Conservation (phyloP, 768 basidiomycete genomes). For the Hypholoma sublateritium region DNA sequence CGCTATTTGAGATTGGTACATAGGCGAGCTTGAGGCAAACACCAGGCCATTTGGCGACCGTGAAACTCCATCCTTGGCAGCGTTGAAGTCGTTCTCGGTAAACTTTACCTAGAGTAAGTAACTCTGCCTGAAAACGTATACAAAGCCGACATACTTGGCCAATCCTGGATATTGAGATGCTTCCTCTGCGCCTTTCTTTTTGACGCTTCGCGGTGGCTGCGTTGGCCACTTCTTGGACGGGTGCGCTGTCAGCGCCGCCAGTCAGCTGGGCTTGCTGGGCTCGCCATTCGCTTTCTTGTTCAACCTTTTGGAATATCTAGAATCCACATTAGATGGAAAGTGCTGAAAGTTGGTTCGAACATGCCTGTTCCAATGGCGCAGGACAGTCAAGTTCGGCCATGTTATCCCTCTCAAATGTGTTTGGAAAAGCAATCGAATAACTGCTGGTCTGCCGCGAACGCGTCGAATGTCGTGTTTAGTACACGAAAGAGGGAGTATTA, state of each 20-base stretch:
- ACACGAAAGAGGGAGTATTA: not conserved
- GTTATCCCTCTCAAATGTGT: not conserved
- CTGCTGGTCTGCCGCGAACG: not conserved
- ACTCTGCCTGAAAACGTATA: not conserved
- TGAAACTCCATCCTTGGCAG: constrained; percentile 19
- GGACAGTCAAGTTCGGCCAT: constrained; percentile 21
- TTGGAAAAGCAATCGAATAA: not conserved
- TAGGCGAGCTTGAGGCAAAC: constrained; percentile 44
- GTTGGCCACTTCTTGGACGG: constrained; percentile 12
- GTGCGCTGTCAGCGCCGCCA: constrained; percentile 10
- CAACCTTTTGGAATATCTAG: constrained; percentile 61
- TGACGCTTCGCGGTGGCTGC: constrained; percentile 24
- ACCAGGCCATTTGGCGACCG: constrained; percentile 36
- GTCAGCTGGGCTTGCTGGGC: constrained; percentile 36
- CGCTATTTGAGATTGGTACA: constrained; percentile 44
- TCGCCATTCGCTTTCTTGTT: constrained; percentile 54
- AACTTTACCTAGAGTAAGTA: not conserved
- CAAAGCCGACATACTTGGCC: constrained; percentile 45
- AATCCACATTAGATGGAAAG: not conserved
- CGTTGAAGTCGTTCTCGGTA: constrained; percentile 21
- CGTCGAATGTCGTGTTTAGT: not conserved
- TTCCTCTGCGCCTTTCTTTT: constrained; percentile 44
- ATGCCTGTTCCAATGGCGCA: constrained; percentile 33
- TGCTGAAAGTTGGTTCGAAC: not conserved
- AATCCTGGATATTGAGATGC: constrained; percentile 59